Evolutionary conservation across 345 rosid genomes (phyloP).

Genomic region (Stellera chamaejasme): DNA sequence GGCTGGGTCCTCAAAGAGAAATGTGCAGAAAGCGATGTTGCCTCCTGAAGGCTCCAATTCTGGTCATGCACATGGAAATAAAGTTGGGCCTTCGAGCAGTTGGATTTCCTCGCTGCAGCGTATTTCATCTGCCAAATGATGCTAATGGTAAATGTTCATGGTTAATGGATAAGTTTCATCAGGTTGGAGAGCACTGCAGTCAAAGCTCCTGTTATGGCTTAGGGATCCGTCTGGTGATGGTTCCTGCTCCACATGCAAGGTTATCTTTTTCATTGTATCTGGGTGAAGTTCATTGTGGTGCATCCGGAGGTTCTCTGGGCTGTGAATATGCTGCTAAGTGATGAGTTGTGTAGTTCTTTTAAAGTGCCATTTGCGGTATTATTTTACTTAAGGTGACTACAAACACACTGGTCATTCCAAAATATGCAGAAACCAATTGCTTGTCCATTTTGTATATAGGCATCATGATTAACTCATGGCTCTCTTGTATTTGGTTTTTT

Average conservation of each 20-base stretch:
- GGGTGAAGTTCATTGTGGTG: conserved; percentile 20
- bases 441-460: conserved; percentile 34
- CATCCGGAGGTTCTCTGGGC: conserved; percentile 18
- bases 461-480: conserved; percentile 26
- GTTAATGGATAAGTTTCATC: conserved; percentile 5
- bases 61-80: conserved; percentile 41
- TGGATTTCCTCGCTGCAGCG: conserved; percentile 78
- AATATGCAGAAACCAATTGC: conserved; percentile 20
- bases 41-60: conserved; percentile 51
- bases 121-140: conserved; percentile 58
- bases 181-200: conserved; percentile 18
- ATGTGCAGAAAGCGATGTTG: conserved; percentile 31
- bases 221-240: conserved; percentile 30
- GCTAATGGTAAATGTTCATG: conserved; percentile 24
- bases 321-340: conserved; percentile 13
- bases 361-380: conserved; percentile 16
- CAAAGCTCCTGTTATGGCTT: conserved; percentile 21
- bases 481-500: conserved; percentile 33
- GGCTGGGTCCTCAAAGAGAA: conserved; percentile 62
- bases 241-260: conserved; percentile 20
- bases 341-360: conserved; percentile 18
- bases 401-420: conserved; percentile 25
- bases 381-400: conserved; percentile 32
- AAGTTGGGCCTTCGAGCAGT: conserved; percentile 53
- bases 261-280: conserved; percentile 19